Conservation (phyloP, 2,329 filamentous ascomycete species). For the Fusarium sp. region DNA sequence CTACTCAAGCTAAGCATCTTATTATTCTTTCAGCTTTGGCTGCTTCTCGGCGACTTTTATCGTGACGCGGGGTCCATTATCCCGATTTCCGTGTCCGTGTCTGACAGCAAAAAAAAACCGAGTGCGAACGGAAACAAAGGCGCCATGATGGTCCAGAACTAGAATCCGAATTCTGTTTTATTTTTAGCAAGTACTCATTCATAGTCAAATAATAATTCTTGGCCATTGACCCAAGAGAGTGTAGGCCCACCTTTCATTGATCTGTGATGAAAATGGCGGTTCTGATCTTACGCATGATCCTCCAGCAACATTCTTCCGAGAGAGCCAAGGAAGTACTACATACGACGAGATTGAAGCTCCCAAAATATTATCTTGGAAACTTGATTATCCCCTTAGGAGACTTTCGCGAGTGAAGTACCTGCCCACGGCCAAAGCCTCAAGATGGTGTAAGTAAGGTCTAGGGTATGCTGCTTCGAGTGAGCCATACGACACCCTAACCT, state of each 20-base stretch:
- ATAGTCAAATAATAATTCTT: background rate
- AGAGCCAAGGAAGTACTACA: background rate
- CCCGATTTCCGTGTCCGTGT: conserved; percentile 6
- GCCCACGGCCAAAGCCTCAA: background rate
- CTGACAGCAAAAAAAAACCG: background rate
- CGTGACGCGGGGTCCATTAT: background rate
- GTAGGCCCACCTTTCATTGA: background rate
- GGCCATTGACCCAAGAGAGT: background rate
- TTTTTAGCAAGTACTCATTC: background rate
- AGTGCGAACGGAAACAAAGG: background rate
- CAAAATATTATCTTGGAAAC: background rate
- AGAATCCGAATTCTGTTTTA: background rate
- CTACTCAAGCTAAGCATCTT: background rate
- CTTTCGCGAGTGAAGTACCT: background rate
- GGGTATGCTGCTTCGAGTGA: background rate
- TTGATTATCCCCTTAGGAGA: background rate
- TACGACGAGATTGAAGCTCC: background rate
- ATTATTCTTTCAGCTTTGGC: background rate
- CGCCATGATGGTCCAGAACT: too few relatives aligned
- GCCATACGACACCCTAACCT: background rate
- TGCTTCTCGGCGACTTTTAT: conserved; percentile 11
- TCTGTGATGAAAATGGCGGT: background rate
- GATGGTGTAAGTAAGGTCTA: background rate
- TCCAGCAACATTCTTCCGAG: background rate
- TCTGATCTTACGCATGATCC: background rate